These are phyloP conservation scores for Mycena rebaudengoi DNA, from an alignment of 768 basidiomycete genomes.

Conservation along the genomic window DNA sequence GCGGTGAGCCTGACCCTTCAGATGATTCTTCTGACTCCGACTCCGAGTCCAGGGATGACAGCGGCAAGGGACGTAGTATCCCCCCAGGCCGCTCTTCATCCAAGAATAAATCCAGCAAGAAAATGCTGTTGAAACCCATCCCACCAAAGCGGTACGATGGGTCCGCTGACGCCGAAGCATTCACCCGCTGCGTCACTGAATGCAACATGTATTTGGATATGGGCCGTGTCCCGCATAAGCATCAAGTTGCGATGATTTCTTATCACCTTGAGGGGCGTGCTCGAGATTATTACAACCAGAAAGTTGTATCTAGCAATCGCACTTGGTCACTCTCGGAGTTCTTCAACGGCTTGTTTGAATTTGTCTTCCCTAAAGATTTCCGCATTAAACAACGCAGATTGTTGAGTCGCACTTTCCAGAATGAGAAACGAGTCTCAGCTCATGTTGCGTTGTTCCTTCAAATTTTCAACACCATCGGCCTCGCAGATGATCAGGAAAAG, in stretches of 20 bases:
- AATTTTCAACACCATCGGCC: slow-evolving; percentile 27
- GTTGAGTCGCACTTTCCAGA: not conserved
- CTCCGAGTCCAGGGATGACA: not conserved
- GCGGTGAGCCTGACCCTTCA: not conserved
- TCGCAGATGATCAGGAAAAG: slow-evolving; percentile 21
- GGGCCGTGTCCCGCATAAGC: slow-evolving; percentile 6
- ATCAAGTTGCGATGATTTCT: slow-evolving; percentile 27
- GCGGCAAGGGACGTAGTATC: not conserved
- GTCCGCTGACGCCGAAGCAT: slow-evolving; percentile 20
- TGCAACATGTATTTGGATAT: slow-evolving; percentile 29
- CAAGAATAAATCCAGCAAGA: not conserved
- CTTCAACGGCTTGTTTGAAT: slow-evolving; percentile 42
- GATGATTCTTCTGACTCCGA: not conserved
- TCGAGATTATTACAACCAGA: slow-evolving; percentile 38
- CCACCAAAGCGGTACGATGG: slow-evolving; percentile 36
- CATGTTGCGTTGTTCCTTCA: slow-evolving; percentile 33
- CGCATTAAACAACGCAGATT: not conserved
- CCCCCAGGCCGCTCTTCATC: not conserved
- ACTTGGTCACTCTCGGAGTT: slow-evolving; percentile 38
- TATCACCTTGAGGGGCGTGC: slow-evolving; percentile 40
- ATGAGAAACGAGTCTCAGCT: slow-evolving; percentile 16
- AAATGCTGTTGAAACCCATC: slow-evolving; percentile 29
- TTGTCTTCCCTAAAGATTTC: slow-evolving; percentile 43
- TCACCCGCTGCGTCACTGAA: slow-evolving; percentile 35
- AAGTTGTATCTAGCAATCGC: slow-evolving; percentile 30